A percentile compares a stretch with the other conserved stretches of the same genome.
phyloP scores from a whole-genome alignment of 1,284 basidiomycete genomes.

The Entoloma clypeatum region DNA sequence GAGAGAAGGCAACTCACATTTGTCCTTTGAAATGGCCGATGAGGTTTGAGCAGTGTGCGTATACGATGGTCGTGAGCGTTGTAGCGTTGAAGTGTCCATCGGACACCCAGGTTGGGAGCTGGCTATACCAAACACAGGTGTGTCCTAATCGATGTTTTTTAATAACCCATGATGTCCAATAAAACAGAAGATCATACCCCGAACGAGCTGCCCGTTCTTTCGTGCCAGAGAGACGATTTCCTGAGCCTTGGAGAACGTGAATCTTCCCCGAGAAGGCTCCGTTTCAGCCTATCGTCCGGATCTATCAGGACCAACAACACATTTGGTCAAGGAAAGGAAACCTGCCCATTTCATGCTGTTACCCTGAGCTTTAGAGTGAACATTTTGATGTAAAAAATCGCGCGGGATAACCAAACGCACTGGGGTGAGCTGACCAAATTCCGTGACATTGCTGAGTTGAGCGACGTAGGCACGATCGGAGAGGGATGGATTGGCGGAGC shows the following conservation, averaged over 20 bases:
- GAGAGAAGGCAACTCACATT: too few species aligned
- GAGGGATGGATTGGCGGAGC: conserved; percentile 54
- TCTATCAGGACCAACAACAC: not conserved
- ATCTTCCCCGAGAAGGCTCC: conserved; percentile 46
- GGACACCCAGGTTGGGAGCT: conserved; percentile 50
- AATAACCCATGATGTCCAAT: not conserved
- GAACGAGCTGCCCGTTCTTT: conserved; percentile 34
- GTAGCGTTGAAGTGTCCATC: conserved; percentile 38
- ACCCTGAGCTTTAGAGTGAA: conserved; percentile 4
- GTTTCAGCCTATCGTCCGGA: conserved; percentile 56
- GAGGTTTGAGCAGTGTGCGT: conserved; percentile 44
- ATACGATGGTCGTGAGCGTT: conserved; percentile 40
- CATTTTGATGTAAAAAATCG: not conserved
- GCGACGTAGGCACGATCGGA: conserved; percentile 41
- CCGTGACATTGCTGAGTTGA: conserved; percentile 36
- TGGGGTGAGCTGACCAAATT: conserved; percentile 49
- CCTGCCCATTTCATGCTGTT: conserved; percentile 58
- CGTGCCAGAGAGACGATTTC: conserved; percentile 42
- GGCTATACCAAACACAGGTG: conserved; percentile 54
- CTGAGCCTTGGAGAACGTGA: conserved; percentile 45
- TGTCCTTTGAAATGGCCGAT: conserved; percentile 47
- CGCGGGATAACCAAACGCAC: conserved; percentile 17
- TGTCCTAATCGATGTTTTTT: conserved; percentile 31
- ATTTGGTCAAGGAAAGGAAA: not conserved
- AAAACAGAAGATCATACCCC: conserved; percentile 24